A percentile compares a stretch with the other conserved stretches of the same genome.
phyloP scores from a whole-genome alignment of 2,329 filamentous ascomycete genomes.

The Pezicula radicicola region DNA sequence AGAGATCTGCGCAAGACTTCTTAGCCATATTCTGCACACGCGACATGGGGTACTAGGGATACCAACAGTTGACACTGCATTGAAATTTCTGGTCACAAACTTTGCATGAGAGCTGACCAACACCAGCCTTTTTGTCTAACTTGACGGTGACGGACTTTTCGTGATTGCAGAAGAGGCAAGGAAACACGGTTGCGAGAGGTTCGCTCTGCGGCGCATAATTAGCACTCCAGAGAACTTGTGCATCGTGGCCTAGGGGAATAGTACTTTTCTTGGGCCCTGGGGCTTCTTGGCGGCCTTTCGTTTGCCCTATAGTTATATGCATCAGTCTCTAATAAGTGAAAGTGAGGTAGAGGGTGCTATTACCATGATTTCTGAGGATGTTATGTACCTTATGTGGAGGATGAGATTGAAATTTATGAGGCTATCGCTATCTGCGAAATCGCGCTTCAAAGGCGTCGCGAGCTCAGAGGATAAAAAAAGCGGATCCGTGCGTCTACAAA shows the following conservation, averaged over 20 bases:
- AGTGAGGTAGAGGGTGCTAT: slow-evolving; percentile 2
- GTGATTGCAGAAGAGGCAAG: slow-evolving; percentile 98
- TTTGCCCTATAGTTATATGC: slow-evolving; percentile 65
- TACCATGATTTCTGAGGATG: neutral
- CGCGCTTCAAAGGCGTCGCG: too few species aligned
- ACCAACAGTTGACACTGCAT: slow-evolving; percentile 85
- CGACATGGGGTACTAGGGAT: neutral
- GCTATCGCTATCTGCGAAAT: too few species aligned
- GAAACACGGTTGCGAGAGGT: slow-evolving; percentile 78
- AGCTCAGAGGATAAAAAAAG: too few species aligned
- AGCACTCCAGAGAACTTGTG: slow-evolving; percentile 1
- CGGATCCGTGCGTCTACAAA: too few species aligned
- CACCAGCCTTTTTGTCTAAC: slow-evolving; percentile 87
- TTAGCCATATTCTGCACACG: neutral
- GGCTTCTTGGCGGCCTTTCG: slow-evolving; percentile 86
- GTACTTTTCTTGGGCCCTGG: slow-evolving; percentile 77
- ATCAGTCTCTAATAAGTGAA: neutral
- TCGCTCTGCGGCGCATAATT: slow-evolving; percentile 49
- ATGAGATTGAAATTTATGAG: too few species aligned
- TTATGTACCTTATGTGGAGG: too few species aligned
- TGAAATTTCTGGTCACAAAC: slow-evolving; percentile 93
- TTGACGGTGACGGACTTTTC: slow-evolving; percentile 90
- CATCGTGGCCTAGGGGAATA: slow-evolving; percentile 8
- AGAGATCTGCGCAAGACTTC: slow-evolving; percentile 61
- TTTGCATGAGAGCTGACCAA: slow-evolving; percentile 85